A percentile compares a stretch with the other conserved stretches of the same genome.
phyloP scores from a whole-genome alignment of 768 basidiomycete species.

The Tricholoma sp. region DNA sequence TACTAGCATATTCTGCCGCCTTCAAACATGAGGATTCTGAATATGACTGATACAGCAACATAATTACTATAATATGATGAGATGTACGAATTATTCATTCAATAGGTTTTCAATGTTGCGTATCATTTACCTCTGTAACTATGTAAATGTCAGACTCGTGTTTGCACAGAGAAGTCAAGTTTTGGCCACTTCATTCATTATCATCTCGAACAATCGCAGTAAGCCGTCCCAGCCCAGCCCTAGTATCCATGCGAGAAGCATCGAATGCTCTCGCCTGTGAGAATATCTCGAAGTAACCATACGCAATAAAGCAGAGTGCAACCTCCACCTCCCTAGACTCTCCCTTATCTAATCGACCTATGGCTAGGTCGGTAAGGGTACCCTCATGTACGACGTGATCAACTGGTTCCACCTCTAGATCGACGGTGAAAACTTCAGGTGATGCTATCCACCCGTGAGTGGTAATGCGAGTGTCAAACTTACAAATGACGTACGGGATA shows the following conservation, averaged over 20 bases:
- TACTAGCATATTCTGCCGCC: constrained; percentile 79
- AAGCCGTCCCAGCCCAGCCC: constrained; percentile 37
- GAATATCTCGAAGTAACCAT: constrained; percentile 56
- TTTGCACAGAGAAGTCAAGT: neutral
- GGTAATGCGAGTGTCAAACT: neutral
- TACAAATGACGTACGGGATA: constrained; percentile 48
- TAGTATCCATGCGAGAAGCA: constrained; percentile 16
- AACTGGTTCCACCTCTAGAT: constrained; percentile 50
- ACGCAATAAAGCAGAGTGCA: constrained; percentile 68
- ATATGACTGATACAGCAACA: constrained; percentile 47
- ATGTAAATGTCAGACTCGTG: neutral
- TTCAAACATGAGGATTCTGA: constrained; percentile 83
- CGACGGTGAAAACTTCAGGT: constrained; percentile 46
- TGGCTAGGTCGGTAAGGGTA: constrained; percentile 47
- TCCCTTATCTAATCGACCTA: constrained; percentile 58
- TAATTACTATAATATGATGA: constrained; percentile 8
- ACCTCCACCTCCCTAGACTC: constrained; percentile 47
- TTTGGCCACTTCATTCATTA: constrained; percentile 5
- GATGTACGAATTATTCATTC: constrained; percentile 4
- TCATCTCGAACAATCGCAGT: constrained; percentile 29
- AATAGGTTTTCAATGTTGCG: neutral
- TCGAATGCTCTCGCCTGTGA: constrained; percentile 37
- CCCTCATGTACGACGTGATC: constrained; percentile 73
- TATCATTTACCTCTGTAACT: neutral
- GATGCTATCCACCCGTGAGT: constrained; percentile 34